Evolutionary conservation across 371 early-diverging fungal species (phyloP), one percentile per base, ranked within the genome.

Genomic region (Coemansia sp.): DNA sequence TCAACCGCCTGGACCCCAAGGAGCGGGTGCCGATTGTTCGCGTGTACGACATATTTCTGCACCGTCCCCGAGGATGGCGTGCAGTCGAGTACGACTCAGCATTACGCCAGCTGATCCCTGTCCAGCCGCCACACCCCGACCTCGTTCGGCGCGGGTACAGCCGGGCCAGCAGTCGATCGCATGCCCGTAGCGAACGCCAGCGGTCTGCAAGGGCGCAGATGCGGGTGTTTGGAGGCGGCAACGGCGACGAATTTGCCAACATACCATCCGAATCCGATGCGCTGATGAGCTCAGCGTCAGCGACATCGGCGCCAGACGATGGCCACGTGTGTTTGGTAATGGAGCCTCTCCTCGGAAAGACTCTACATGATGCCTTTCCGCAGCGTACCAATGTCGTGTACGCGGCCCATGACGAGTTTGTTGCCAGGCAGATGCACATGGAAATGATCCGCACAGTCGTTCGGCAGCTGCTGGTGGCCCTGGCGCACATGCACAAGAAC

Each of bases 301-400:
- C 30, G 31, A 55, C 35, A 9, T 31, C 61, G 5, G 59, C 26
- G 0, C 40, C 26, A 10, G 50, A 32, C 20, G 61, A 49, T 13
- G 45, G 41, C 32, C 60, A 60, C 2, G 77, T 67, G 6, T 69
- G 77, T 30, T 40, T 79, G 45, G 78, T 78, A 39, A 79, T 77
- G 78, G 79, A 79, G 61, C 75, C 79, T 8, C 43, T 79, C 20
- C 51, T 74, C 26, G 79, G 79, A 32, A 67, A 68, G 8, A 68
- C 71, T 4, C 62, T 79, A 16, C 67, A 62, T 49, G 67, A 69
- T 20, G 70, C 78, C 16, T 67, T 78, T 42, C 67, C 68, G 10
- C 62, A 43, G 42, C 65, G 76, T 9, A 58, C 70, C 14, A 56
- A 57, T 34, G 57, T 61, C 5, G 43, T 78, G 20, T 67, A 78